phyloP scores from a whole-genome alignment of 176 grass and related monocot species.

The Alopecurus myosuroides region DNA sequence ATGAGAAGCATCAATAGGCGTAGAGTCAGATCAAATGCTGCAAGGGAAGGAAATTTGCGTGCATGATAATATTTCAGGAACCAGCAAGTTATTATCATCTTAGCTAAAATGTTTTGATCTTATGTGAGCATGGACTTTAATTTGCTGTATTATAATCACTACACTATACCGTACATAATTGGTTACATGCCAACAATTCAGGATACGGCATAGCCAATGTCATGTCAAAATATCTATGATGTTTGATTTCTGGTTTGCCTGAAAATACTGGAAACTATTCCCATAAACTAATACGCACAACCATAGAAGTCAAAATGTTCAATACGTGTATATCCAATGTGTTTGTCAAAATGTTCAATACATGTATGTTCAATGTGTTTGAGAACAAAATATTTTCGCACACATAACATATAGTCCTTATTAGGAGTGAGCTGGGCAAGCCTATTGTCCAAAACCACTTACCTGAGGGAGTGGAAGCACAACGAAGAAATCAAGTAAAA shows the following conservation, averaged over 20 bases:
- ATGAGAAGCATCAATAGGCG: not conserved
- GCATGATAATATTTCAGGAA: not conserved
- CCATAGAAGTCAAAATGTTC: not conserved
- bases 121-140: not conserved
- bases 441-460: conserved; percentile 14
- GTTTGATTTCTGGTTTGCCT: not conserved
- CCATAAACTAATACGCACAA: not conserved
- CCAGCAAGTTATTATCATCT: not conserved
- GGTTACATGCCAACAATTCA: not conserved
- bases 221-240: not conserved
- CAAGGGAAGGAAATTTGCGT: not conserved
- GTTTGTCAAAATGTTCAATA: not conserved
- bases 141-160: not conserved
- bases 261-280: not conserved
- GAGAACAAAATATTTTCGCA: not conserved
- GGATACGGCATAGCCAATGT: not conserved
- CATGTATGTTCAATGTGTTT: not conserved
- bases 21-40: conserved; percentile 7
- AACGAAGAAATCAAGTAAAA: conserved; percentile 80
- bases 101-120: not conserved
- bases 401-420: not conserved
- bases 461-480: conserved; percentile 95
- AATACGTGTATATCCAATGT: not conserved
- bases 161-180: not conserved
- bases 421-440: not conserved